These are phyloP conservation scores for Capsicum pubescens DNA, from an alignment of 257 asterid genomes.

Conservation along the genomic window DNA sequence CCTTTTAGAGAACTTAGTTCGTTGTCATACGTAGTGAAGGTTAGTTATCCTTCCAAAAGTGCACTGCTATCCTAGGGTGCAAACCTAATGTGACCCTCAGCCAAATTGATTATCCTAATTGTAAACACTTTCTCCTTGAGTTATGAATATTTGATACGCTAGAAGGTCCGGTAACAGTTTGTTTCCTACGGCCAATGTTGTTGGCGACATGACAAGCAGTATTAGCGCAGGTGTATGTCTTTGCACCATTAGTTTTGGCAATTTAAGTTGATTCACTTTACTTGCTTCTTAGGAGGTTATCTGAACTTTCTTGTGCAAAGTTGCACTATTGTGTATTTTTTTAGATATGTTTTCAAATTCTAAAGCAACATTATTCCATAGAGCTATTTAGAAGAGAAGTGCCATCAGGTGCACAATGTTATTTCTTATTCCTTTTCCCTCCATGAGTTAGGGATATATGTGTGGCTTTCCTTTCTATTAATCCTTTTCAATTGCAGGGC, in stretches of 20 bases:
- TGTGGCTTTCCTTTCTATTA: neutral
- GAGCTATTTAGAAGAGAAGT: neutral
- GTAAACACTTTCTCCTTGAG: neutral
- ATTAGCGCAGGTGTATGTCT: neutral
- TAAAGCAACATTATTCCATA: neutral
- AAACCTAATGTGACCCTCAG: neutral
- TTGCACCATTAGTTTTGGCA: neutral
- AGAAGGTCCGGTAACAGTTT: neutral
- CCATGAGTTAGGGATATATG: neutral
- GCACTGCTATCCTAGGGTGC: neutral
- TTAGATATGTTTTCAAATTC: neutral
- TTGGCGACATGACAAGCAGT: neutral
- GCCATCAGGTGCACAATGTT: neutral
- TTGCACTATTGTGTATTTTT: neutral
- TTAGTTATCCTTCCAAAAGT: constrained; percentile 21
- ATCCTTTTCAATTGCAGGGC: neutral
- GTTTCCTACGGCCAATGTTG: constrained; percentile 7
- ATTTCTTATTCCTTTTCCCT: neutral
- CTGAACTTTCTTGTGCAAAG: neutral
- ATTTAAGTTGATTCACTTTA: neutral
- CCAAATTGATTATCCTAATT: constrained; percentile 18
- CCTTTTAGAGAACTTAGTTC: neutral
- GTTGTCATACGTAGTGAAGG: neutral
- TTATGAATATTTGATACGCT: constrained; percentile 17
- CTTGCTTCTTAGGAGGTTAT: neutral